Evolutionary conservation across 192 early-diverging fungal species (phyloP), one percentile per base, ranked within the genome.

Genomic region (Backusella psychrophila): DNA sequence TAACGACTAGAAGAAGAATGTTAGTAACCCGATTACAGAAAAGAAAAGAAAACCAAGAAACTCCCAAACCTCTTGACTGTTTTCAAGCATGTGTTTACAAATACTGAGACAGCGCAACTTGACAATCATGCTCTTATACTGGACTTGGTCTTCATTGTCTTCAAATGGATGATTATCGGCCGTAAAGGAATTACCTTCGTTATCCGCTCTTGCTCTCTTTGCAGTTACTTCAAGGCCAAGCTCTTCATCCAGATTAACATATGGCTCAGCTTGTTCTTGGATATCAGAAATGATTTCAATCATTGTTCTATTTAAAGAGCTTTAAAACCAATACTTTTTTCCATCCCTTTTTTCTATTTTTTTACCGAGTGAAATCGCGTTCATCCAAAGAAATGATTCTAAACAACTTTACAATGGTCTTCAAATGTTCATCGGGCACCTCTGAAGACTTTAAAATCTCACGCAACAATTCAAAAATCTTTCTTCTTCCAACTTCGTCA

Each of bases 401-500:
- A 80, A 96, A 89, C 9, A 94, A 88, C 44, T 93, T 90, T 15
- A 94, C 86, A n/a, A 95, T 92, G 19, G 85, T 88, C 56, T 87
- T 90, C 29, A 97, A 83, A 75, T 93, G 91, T 71, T 92, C 91
- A 39, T 94, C 91, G 3, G 93, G 90, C 12, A 96, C 87, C 75
- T 95, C 93, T 15, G 89, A 87, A 5, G 90, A 75, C 84, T 91
- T 85, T 0, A 96, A 77, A 84, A 97, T 91, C 73, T 95, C 91
- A 92, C 95, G 91, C 74, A 96, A 82, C 68, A 91, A 80, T 33
- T 85, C 88, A 79, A 92, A 89, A 86, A 98, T 92, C 79, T 90
- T 84, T 23, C 95, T 89, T 38, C 96, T 88, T 6, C 95, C 95
- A 71, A 93, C 87, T 87, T 98, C 96, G 81, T 98, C 96, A 31